phyloP scores from a whole-genome alignment of 768 basidiomycete species.

The Gymnopilus junonius region DNA sequence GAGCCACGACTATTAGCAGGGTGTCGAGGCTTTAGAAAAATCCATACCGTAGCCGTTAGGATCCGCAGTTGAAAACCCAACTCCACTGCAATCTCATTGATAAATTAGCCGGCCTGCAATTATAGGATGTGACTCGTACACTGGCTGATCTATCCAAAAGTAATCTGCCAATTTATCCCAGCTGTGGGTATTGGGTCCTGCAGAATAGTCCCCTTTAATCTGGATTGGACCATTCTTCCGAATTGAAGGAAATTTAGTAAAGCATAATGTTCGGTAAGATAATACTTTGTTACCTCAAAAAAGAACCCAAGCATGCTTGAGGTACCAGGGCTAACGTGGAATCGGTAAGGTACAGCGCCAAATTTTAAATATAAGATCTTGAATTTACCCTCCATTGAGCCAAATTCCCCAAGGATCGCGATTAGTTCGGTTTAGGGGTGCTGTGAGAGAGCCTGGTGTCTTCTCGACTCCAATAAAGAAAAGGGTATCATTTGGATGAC shows the following conservation, averaged over 20 bases:
- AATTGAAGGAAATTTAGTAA: not conserved
- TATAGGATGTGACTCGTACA: constrained; percentile 36
- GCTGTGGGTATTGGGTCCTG: constrained; percentile 54
- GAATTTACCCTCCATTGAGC: constrained; percentile 70
- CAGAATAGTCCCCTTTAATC: constrained; percentile 53
- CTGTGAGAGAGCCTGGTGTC: constrained; percentile 57
- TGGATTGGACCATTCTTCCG: constrained; percentile 72
- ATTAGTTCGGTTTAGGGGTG: constrained; percentile 29
- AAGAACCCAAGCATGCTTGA: constrained; percentile 70
- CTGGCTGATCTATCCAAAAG: constrained; percentile 79
- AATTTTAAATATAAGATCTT: not conserved
- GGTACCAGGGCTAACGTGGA: constrained; percentile 57
- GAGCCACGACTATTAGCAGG: not conserved
- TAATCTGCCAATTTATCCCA: constrained; percentile 68
- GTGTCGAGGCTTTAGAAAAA: not conserved
- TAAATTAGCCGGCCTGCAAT: not conserved
- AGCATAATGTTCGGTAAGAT: not conserved
- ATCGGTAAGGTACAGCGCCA: too few relatives aligned
- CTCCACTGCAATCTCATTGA: constrained; percentile 36
- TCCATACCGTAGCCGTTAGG: constrained; percentile 58
- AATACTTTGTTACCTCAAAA: constrained; percentile 52
- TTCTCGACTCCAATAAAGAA: constrained; percentile 73
- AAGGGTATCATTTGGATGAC: constrained; percentile 66
- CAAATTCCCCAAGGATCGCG: constrained; percentile 73
- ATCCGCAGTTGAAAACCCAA: constrained; percentile 70